Evolutionary conservation across 2,329 filamentous ascomycete species (phyloP), one percentile per base, ranked within the genome.

Genomic region (Cladosporium sp.): DNA sequence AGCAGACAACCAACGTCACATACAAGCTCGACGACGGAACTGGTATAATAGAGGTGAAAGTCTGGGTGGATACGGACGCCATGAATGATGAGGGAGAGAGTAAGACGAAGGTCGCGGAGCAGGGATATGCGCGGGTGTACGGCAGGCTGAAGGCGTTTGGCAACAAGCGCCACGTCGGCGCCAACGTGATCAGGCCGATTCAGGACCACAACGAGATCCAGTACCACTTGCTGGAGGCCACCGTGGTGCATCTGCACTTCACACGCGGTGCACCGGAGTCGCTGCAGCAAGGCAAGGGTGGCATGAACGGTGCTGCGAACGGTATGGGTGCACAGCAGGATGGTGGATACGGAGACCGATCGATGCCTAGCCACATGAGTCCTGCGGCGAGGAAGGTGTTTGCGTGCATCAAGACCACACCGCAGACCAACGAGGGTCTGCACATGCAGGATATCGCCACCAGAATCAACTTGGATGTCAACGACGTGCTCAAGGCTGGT

Each of bases 21-120:
- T 95, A 95, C 79, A 87, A 85, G 65, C 77, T 98, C 63, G 93
- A 98, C 72, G 93, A 98, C 71, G 93, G 93, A 68, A 98, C 95
- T 1, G 91, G 89, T 55, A 79, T 84, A 56, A 85, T 96, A 63
- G 95, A 98, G 71, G 91, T 89, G 60, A 95, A 93, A 75, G 84
- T 87, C 69, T 95, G 87, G 86, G 78, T 87, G 53, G 86, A 92
- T 71, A 72, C 78, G 59, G 81, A 83, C 64, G 66, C 71, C 56
- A 73, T 76, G 67, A 74, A 77, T n/a, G 61, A 63, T 40, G 49
- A 49, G 14, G 52, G 46, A 22, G 52, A 51, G 34, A 73, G 75
- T 38, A 68, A 75, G 16, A 19, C 38, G 19, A 78, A 80, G 57
- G 81, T 88, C 61, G 78, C 82, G 58, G 77, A 86, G 59, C 86